phyloP scores from a whole-genome alignment of 371 early-diverging fungal species.

The Fennellomyces sp. region DNA sequence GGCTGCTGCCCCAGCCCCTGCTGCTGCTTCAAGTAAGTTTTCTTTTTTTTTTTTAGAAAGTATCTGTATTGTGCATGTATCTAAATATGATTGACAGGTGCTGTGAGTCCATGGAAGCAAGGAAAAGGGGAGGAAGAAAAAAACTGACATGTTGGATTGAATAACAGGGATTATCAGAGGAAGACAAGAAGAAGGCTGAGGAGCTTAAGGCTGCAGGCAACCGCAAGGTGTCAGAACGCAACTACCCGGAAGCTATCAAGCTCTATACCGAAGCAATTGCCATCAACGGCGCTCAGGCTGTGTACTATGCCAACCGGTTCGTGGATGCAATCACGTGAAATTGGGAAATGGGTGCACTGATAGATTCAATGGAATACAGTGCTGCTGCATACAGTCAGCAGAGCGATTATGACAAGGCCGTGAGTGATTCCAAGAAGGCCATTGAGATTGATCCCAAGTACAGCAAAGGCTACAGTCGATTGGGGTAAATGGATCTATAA shows the following conservation, averaged over 20 bases:
- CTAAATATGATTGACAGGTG: no score
- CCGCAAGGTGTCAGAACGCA: conserved; percentile 77
- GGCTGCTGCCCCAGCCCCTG: conserved; percentile 15
- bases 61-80: no score
- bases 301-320: conserved; percentile 95
- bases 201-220: conserved; percentile 86
- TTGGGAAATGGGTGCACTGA: not conserved
- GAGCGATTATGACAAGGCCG: conserved; percentile 85
- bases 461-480: conserved; percentile 91
- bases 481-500: no score
- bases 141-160: not conserved
- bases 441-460: conserved; percentile 86
- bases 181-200: conserved; percentile 82
- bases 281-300: conserved; percentile 81
- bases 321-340: not conserved
- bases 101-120: not conserved
- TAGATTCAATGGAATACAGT: conserved; percentile 41
- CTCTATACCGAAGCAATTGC: conserved; percentile 92
- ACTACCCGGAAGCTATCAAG: conserved; percentile 85
- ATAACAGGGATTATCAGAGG: conserved; percentile 40
- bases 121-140: not conserved
- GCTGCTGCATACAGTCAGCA: conserved; percentile 94
- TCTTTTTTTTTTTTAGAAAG: not conserved
- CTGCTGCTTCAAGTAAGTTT: conserved; percentile 26
- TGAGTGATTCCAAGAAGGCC: conserved; percentile 85